Base-by-base conservation (phyloP, 108 stramenopile species). In the Skeletonema potamos region DNA sequence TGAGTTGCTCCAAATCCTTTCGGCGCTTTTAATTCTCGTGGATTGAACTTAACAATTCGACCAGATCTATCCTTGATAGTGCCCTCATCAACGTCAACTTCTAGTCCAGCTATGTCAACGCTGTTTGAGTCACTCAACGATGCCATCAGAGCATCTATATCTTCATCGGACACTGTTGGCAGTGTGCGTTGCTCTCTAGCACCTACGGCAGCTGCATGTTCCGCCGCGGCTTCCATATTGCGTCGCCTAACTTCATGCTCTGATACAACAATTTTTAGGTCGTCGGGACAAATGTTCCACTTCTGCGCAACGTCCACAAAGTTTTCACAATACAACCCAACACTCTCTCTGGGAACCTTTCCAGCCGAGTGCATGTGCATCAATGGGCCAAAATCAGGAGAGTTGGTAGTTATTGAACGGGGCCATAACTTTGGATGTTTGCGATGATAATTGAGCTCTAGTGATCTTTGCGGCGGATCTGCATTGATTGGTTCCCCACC, bases 401-500 rank as follows among this genome's bases (percentile, higher is more conserved):
- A 70, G 67, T 88, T 89, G 11, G 77, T 79, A 0, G 85, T 68
- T 1, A 90, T 84, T 10, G 74, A 79, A n/a, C 83, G 55, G 12
- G 73, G 27, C 92, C 92, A 92, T 62, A 78, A 63, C 59, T 74
- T 57, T 22, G 70, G 70, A 41, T 78, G 82, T 57, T 74, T 69
- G 13, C 62, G 70, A 15, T 77, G 51, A 51, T 94, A 94, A 44
- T 58, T 70, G 3, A 94, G 62, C 57, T 91, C 90, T 10, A 94
- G 66, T 15, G 59, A 73, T 20, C 90, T 63, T 54, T 84, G 86
- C 7, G 93, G 93, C 39, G 93, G 93, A 75, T 94, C 90, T 26
- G 93, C 93, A 70, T 89, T 91, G 66, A 94, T 92, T 22, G 90
- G 90, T 27, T 88, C 86, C 2, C 93, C 93, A 13, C 90, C 90